Conservation (phyloP, 345 rosid species). For the Erysimum cheiranthoides region DNA sequence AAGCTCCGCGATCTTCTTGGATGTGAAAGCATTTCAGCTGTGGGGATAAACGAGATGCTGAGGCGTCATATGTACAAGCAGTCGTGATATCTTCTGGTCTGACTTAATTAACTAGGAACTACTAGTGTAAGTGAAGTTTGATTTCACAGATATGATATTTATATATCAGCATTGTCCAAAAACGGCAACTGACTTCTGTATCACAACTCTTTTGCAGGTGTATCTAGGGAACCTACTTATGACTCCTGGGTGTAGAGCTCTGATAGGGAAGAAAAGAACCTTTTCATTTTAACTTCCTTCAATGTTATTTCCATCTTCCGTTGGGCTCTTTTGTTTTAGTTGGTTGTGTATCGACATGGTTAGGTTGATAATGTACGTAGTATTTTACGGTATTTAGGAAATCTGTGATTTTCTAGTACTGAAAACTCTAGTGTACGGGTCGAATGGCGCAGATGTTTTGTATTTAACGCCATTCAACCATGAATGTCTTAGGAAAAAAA, state of each 20-base stretch:
- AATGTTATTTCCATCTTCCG: slow-evolving; percentile 39
- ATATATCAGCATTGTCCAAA: background rate
- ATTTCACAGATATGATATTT: background rate
- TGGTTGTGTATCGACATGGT: slow-evolving; percentile 52
- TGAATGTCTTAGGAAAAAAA: slow-evolving; percentile 41
- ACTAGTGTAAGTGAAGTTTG: slow-evolving; percentile 38
- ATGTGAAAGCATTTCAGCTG: slow-evolving; percentile 85
- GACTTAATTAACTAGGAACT: slow-evolving; percentile 49
- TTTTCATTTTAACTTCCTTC: slow-evolving; percentile 36
- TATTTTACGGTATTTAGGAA: slow-evolving; percentile 42
- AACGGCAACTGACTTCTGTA: slow-evolving; percentile 2
- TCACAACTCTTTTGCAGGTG: slow-evolving; percentile 51
- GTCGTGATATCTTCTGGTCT: slow-evolving; percentile 54
- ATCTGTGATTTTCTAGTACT: slow-evolving; percentile 50
- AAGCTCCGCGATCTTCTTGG: slow-evolving; percentile 84
- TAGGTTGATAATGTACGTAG: slow-evolving; percentile 48
- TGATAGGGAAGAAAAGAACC: slow-evolving; percentile 51
- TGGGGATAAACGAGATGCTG: slow-evolving; percentile 73
- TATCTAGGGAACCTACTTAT: slow-evolving; percentile 45
- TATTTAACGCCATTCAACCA: slow-evolving; percentile 54
- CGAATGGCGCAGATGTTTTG: slow-evolving; percentile 55
- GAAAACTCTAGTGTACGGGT: slow-evolving; percentile 50
- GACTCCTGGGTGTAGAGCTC: slow-evolving; percentile 44
- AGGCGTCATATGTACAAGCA: slow-evolving; percentile 71
- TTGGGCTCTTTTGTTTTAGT: slow-evolving; percentile 37